Conservation (phyloP, 768 basidiomycete genomes). For the Steccherinum ochraceum region DNA sequence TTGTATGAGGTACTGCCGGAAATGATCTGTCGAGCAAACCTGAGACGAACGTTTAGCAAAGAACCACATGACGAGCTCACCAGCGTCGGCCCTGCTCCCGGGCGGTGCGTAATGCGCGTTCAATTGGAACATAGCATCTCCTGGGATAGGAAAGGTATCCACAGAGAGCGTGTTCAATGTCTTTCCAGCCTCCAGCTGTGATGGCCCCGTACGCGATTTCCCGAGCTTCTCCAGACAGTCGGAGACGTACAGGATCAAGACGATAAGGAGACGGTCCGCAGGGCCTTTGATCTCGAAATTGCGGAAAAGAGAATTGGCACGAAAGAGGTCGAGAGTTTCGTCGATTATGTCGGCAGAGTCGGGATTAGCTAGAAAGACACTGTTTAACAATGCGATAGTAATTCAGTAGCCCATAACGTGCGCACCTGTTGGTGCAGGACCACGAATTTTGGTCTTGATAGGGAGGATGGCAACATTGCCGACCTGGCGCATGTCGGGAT, state of each 20-base stretch:
- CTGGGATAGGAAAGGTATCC: constrained; percentile 90
- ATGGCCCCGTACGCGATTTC: constrained; percentile 55
- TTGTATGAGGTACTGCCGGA: constrained; percentile 88
- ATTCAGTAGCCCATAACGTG: neutral
- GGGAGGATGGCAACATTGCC: constrained; percentile 90
- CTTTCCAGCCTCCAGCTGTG: constrained; percentile 83
- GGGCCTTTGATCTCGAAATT: constrained; percentile 99
- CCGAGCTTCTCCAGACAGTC: constrained; percentile 94
- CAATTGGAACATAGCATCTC: constrained; percentile 90
- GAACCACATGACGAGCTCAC: constrained; percentile 36
- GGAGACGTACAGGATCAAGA: constrained; percentile 95
- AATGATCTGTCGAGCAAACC: constrained; percentile 57
- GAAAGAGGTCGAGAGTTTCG: constrained; percentile 94
- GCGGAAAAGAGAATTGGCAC: constrained; percentile 97
- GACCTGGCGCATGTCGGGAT: constrained; percentile 71
- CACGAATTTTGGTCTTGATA: constrained; percentile 86
- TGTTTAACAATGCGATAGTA: neutral
- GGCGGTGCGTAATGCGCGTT: constrained; percentile 90
- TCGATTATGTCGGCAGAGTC: constrained; percentile 85
- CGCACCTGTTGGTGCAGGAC: constrained; percentile 56
- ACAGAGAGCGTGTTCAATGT: constrained; percentile 87
- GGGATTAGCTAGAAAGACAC: constrained; percentile 55
- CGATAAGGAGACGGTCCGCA: constrained; percentile 91
- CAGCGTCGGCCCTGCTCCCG: constrained; percentile 68
- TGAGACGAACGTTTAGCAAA: neutral